Conservation (phyloP, 768 basidiomycete species). For the Pleurotus tuoliensis region DNA sequence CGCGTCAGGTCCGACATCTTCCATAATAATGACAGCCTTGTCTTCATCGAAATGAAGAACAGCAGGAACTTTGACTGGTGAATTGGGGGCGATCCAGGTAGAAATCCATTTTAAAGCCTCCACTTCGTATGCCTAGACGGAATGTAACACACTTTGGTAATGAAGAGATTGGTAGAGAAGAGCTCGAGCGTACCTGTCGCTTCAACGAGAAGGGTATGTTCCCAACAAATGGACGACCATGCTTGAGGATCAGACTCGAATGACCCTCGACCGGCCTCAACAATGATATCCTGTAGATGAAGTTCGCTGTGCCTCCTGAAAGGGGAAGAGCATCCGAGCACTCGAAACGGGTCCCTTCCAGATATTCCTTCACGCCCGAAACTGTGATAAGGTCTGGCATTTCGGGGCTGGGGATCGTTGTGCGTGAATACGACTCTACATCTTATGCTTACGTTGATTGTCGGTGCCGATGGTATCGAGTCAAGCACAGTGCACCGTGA, state of each 20-base stretch:
- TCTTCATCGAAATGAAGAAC: slow-evolving; percentile 37
- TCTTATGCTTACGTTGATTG: no score
- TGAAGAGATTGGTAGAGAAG: not conserved
- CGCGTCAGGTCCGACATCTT: slow-evolving; percentile 36
- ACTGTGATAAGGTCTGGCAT: slow-evolving; percentile 27
- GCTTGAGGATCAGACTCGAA: slow-evolving; percentile 54
- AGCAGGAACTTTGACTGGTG: slow-evolving; percentile 30
- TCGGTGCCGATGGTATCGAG: no score
- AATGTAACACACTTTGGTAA: not conserved
- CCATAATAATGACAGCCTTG: slow-evolving; percentile 42
- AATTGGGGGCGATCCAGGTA: slow-evolving; percentile 3
- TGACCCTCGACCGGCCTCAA: slow-evolving; percentile 33
- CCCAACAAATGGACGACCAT: slow-evolving; percentile 41
- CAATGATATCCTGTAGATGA: slow-evolving; percentile 51
- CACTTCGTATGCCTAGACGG: slow-evolving; percentile 35
- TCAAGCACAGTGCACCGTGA: no score
- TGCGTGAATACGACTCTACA: no score
- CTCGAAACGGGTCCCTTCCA: slow-evolving; percentile 45
- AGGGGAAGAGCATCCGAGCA: slow-evolving; percentile 34
- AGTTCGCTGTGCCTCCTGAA: slow-evolving; percentile 53
- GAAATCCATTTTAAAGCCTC: slow-evolving; percentile 8
- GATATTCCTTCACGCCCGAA: slow-evolving; percentile 36
- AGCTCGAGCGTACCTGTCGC: slow-evolving; percentile 44
- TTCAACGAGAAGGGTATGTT: slow-evolving; percentile 33
- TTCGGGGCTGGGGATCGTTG: no score